These are phyloP conservation scores for Avena insularis DNA, from an alignment of 176 grass and related monocot species.

Conservation along the genomic window DNA sequence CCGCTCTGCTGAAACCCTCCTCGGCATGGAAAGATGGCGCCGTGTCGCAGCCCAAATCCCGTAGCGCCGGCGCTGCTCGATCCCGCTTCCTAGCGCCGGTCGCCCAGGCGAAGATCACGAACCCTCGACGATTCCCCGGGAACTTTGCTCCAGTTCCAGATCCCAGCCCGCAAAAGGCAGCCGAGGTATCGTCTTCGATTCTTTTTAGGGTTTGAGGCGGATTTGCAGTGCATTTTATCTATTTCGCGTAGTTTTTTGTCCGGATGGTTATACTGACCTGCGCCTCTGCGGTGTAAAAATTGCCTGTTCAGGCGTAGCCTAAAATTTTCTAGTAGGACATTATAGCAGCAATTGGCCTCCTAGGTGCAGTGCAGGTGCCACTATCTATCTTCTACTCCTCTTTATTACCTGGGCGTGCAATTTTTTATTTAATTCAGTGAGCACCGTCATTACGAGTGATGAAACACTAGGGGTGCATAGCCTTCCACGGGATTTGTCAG, in stretches of 20 bases:
- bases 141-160: not conserved
- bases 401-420: no score
- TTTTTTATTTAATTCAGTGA: not conserved
- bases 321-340: no score
- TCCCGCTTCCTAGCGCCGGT: not conserved
- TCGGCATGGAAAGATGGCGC: not conserved
- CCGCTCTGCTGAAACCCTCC: not conserved
- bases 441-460: not conserved
- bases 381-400: not conserved
- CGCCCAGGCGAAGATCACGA: not conserved
- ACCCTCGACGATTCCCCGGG: not conserved
- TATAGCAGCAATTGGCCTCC: no score
- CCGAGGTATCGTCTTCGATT: slow-evolving; percentile 5
- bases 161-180: not conserved
- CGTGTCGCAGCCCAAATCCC: not conserved
- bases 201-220: slow-evolving; percentile 11
- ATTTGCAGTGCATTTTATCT: not conserved
- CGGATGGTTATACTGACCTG: no score
- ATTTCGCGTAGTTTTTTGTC: not conserved
- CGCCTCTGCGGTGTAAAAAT: no score
- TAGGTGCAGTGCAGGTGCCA: no score
- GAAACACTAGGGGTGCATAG: not conserved
- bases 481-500: not conserved
- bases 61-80: not conserved
- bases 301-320: no score